Evolutionary conservation across 192 early-diverging fungal genomes (phyloP).

Genomic region (Funneliformis geosporum): DNA sequence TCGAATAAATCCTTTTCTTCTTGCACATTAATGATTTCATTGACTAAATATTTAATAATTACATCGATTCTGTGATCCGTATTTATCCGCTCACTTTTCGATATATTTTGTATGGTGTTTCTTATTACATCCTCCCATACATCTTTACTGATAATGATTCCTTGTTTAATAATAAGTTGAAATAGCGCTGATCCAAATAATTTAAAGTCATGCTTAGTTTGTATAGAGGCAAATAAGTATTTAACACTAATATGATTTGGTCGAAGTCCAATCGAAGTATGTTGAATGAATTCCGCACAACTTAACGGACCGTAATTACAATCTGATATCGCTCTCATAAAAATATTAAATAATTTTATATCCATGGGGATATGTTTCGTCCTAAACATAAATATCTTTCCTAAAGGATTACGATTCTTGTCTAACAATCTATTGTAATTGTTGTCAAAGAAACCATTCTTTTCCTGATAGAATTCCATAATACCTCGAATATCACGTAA

Average conservation of each 20-base stretch:
- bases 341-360: conserved; percentile 15
- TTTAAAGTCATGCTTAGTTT: neutral
- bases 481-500: conserved; percentile 2
- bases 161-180: neutral
- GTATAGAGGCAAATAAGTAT: conserved; percentile 26
- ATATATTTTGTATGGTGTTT: neutral
- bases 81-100: neutral
- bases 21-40: conserved; percentile 7
- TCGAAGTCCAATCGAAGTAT: neutral
- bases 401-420: neutral
- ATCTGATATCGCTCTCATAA: conserved; percentile 13
- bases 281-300: neutral
- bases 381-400: neutral
- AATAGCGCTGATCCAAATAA: neutral
- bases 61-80: neutral
- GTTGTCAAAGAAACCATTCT: neutral
- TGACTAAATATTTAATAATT: neutral
- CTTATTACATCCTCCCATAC: neutral
- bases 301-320: no score
- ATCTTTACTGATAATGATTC: neutral
- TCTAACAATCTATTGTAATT: neutral
- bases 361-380: neutral
- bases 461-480: conserved; percentile 16
- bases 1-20: neutral
- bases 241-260: conserved; percentile 14